These are phyloP conservation scores for Phytophthora crassamura DNA, from an alignment of 352 stramenopile genomes.

Conservation along the genomic window DNA sequence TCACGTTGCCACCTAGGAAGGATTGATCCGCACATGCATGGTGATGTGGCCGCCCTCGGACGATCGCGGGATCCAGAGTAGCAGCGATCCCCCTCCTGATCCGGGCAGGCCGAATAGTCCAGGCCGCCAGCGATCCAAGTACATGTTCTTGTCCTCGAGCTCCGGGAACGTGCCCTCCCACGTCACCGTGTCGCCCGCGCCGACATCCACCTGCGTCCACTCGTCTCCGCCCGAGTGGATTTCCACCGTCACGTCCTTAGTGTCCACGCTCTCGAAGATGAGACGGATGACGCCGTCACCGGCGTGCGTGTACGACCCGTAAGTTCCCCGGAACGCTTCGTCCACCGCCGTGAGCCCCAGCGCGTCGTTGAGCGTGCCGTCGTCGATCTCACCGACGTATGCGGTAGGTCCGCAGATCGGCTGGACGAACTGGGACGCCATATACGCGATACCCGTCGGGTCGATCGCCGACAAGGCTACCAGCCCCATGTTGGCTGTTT, in stretches of 20 bases:
- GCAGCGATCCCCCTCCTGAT: conserved; percentile 29
- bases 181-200: conserved; percentile 21
- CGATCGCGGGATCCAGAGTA: conserved; percentile 39
- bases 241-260: conserved; percentile 39
- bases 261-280: conserved; percentile 44
- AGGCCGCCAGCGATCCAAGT: conserved; percentile 49
- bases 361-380: conserved; percentile 44
- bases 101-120: conserved; percentile 28
- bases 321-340: conserved; percentile 48
- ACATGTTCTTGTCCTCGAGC: conserved; percentile 47
- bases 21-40: conserved; percentile 55
- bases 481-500: conserved; percentile 40
- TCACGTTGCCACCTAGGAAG: conserved; percentile 16
- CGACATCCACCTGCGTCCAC: conserved; percentile 29
- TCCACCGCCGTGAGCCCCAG: conserved; percentile 32
- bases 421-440: conserved; percentile 60
- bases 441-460: conserved; percentile 47
- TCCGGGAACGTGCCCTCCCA: conserved; percentile 39
- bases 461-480: conserved; percentile 41
- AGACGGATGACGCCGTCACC: conserved; percentile 37
- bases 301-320: conserved; percentile 33
- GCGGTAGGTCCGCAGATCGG: conserved; percentile 53
- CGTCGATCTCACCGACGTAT: conserved; percentile 51
- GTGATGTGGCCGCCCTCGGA: conserved; percentile 45
- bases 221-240: conserved; percentile 33